These are phyloP conservation scores for Chamaecrista fasciculata DNA, from an alignment of 306 rosid species.

Conservation along the genomic window DNA sequence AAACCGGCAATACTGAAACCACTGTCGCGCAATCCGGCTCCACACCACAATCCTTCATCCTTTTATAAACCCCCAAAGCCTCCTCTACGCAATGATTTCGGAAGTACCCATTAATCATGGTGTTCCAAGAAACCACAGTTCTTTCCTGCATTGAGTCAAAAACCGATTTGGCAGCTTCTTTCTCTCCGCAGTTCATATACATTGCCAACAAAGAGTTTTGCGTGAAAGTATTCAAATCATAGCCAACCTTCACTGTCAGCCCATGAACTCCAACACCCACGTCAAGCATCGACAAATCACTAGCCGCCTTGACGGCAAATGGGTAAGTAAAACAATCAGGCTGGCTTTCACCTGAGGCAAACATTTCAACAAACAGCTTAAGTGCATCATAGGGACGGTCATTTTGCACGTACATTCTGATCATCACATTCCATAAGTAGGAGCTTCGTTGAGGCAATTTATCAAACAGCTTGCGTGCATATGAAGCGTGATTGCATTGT, in stretches of 20 bases:
- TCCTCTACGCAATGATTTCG: slow-evolving; percentile 49
- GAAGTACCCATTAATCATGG: slow-evolving; percentile 70
- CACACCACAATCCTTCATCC: slow-evolving; percentile 60
- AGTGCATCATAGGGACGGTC: slow-evolving; percentile 54
- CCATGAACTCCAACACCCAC: slow-evolving; percentile 70
- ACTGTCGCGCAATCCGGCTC: slow-evolving; percentile 72
- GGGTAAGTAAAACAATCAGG: slow-evolving; percentile 75
- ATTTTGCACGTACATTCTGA: slow-evolving; percentile 48
- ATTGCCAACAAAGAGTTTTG: slow-evolving; percentile 77
- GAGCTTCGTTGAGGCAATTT: slow-evolving; percentile 44
- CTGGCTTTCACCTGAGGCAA: slow-evolving; percentile 29
- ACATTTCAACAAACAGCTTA: slow-evolving; percentile 57
- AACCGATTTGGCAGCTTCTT: slow-evolving; percentile 47
- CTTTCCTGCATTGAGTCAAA: slow-evolving; percentile 60
- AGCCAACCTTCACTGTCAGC: slow-evolving; percentile 46
- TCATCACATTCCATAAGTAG: slow-evolving; percentile 54
- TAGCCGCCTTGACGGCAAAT: slow-evolving; percentile 66
- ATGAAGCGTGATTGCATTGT: slow-evolving; percentile 43
- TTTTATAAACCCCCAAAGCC: slow-evolving; percentile 49
- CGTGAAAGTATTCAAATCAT: slow-evolving; percentile 46
- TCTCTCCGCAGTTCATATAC: slow-evolving; percentile 71
- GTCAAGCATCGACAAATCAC: slow-evolving; percentile 46
- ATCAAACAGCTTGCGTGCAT: slow-evolving; percentile 65
- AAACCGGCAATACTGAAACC: slow-evolving; percentile 76
- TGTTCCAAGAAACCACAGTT: slow-evolving; percentile 80